Conservation (phyloP, 805 yeast species). For the Schizosaccharomyces octosporus region DNA sequence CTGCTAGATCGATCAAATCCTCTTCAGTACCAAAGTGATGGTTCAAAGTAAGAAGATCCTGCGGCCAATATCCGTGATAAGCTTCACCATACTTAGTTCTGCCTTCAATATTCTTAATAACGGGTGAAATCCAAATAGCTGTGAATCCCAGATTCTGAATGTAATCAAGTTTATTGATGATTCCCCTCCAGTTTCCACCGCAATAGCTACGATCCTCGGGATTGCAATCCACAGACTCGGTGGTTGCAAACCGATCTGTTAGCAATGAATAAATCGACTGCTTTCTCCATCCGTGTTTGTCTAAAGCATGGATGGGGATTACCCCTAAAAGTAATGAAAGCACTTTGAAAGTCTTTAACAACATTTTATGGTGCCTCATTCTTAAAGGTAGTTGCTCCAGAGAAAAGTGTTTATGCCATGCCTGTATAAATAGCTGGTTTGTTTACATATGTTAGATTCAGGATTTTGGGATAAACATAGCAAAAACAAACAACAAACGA, state of each 20-base stretch:
- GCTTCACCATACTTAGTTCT: slow-evolving; percentile 3
- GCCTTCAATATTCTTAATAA: slow-evolving; percentile 3
- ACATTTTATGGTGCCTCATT: not conserved
- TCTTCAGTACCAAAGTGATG: slow-evolving; percentile 2
- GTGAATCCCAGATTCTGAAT: slow-evolving; percentile 5
- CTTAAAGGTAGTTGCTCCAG: not conserved
- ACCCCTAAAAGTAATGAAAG: not conserved
- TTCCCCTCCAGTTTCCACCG: slow-evolving; percentile 4
- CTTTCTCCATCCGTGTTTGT: slow-evolving; percentile 1
- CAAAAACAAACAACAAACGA: too few species aligned
- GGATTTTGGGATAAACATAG: too few species aligned
- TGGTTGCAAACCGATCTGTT: slow-evolving; percentile 4
- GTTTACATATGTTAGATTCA: not conserved
- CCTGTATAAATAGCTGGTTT: not conserved
- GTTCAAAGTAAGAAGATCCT: not conserved
- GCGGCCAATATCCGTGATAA: slow-evolving; percentile 3
- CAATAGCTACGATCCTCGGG: slow-evolving; percentile 2
- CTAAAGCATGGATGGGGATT: not conserved
- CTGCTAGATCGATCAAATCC: slow-evolving; percentile 1
- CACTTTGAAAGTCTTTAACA: not conserved
- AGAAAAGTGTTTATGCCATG: not conserved
- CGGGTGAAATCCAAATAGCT: slow-evolving; percentile 5
- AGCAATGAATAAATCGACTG: slow-evolving; percentile 3
- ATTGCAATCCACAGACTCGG: slow-evolving; percentile 1
- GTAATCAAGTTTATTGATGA: slow-evolving; percentile 3